Conservation (phyloP, 2,329 filamentous ascomycete species). For the Pleurostoma richardsiae region DNA sequence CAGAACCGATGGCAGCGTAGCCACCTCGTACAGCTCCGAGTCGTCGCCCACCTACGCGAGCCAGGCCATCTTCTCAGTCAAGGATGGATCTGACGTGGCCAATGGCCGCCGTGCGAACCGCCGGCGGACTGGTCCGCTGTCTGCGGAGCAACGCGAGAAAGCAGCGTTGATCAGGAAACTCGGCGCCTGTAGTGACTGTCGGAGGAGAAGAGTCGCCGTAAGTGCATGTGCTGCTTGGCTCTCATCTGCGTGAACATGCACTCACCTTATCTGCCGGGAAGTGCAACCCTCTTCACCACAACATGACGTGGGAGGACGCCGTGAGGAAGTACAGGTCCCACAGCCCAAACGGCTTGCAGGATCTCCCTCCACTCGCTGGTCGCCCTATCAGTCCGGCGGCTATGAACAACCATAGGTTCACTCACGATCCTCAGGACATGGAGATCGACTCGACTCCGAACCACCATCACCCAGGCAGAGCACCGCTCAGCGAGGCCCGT, state of each 20-base stretch:
- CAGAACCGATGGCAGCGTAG: constrained; percentile 39
- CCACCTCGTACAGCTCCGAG: constrained; percentile 47
- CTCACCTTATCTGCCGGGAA: constrained; percentile 12
- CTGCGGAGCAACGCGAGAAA: constrained; percentile 52
- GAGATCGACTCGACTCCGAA: constrained; percentile 42
- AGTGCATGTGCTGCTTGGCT: constrained; percentile 21
- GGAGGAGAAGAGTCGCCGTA: constrained; percentile 53
- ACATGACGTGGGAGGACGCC: constrained; percentile 57
- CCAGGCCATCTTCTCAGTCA: constrained; percentile 50
- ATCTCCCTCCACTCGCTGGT: constrained; percentile 38
- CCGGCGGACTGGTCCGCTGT: constrained; percentile 54
- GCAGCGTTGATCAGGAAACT: constrained; percentile 56
- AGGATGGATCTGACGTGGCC: constrained; percentile 49
- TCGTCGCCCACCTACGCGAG: constrained; percentile 40
- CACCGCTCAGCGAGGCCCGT: constrained; percentile 39
- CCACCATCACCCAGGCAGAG: constrained; percentile 28
- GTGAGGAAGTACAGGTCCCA: constrained; percentile 48
- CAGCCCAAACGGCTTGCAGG: constrained; percentile 41
- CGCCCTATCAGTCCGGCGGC: constrained; percentile 42
- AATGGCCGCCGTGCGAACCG: constrained; percentile 50
- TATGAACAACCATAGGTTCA: constrained; percentile 31
- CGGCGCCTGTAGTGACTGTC: constrained; percentile 52
- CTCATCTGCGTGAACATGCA: too few relatives aligned
- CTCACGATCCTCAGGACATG: constrained; percentile 47
- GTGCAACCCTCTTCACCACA: constrained; percentile 57